Percentiles rank a stretch among this genome's conserved stretches.
Conservation (phyloP, 768 basidiomycete genomes). For the Krasilnikovozyma curviuscula region DNA sequence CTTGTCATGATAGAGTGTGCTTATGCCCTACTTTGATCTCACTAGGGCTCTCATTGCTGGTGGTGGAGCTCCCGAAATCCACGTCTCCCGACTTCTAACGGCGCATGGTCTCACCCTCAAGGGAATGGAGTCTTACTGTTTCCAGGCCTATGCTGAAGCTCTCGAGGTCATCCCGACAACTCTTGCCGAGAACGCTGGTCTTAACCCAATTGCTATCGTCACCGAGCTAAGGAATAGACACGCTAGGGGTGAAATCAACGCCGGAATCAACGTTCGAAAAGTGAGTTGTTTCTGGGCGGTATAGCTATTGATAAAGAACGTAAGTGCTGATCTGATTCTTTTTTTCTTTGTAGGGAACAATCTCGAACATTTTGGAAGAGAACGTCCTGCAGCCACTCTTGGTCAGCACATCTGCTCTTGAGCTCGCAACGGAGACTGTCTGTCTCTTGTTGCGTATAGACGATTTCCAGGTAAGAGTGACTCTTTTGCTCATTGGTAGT, state of each 20-base stretch:
- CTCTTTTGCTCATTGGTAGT: too few species aligned
- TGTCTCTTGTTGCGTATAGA: constrained; percentile 88
- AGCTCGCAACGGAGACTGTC: constrained; percentile 93
- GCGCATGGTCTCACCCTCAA: constrained; percentile 82
- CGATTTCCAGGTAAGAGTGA: constrained; percentile 29
- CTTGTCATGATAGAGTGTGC: too few species aligned
- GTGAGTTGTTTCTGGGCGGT: constrained; percentile 33
- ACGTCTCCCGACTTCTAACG: constrained; percentile 75
- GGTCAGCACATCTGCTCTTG: constrained; percentile 85
- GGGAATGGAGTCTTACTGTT: constrained; percentile 98
- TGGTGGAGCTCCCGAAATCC: constrained; percentile 67
- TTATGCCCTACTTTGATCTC: too few species aligned
- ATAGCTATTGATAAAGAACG: background rate
- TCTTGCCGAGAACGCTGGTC: constrained; percentile 90
- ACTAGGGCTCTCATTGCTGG: constrained; percentile 12
- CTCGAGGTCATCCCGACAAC: constrained; percentile 96
- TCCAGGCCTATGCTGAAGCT: constrained; percentile 94
- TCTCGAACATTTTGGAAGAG: constrained; percentile 93
- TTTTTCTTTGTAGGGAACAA: constrained; percentile 48
- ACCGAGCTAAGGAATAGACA: constrained; percentile 94
- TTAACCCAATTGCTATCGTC: constrained; percentile 94
- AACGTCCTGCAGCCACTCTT: constrained; percentile 90
- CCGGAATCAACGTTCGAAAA: constrained; percentile 96
- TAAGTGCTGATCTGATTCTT: background rate
- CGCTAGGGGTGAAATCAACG: constrained; percentile 78